Conservation (phyloP, 805 yeast species). For the Helenozyma baotianmanensis region DNA sequence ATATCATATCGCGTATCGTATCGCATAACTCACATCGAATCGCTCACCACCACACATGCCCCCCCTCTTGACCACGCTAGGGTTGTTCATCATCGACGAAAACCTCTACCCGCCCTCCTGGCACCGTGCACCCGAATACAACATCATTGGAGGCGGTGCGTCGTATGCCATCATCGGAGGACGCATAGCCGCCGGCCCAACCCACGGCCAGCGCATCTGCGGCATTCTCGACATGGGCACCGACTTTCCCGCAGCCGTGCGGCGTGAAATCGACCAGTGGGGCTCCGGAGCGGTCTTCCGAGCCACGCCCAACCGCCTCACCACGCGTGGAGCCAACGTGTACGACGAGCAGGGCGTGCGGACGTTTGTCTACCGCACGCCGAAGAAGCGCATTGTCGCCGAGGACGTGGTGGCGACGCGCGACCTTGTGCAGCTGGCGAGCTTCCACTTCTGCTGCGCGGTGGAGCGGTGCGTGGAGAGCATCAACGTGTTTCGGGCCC, state of each 20-base stretch:
- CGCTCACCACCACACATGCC: too few species aligned
- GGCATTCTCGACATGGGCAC: slow-evolving; percentile 77
- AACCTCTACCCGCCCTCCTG: slow-evolving; percentile 51
- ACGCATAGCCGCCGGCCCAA: slow-evolving; percentile 45
- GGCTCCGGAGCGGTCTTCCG: slow-evolving; percentile 56
- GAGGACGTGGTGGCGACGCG: slow-evolving; percentile 45
- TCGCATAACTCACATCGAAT: too few species aligned
- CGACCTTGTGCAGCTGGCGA: slow-evolving; percentile 31
- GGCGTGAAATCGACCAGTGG: slow-evolving; percentile 53
- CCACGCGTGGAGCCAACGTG: slow-evolving; percentile 79
- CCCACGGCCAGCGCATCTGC: slow-evolving; percentile 37
- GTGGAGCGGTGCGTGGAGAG: slow-evolving; percentile 55
- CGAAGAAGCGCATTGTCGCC: slow-evolving; percentile 55
- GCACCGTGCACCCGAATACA: slow-evolving; percentile 28
- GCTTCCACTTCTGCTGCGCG: slow-evolving; percentile 73
- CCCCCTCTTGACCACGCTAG: slow-evolving; percentile 59
- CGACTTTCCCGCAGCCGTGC: slow-evolving; percentile 60
- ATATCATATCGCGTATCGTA: too few species aligned
- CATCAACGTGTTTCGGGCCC: slow-evolving; percentile 27
- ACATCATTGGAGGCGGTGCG: slow-evolving; percentile 89
- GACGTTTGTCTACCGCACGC: slow-evolving; percentile 55
- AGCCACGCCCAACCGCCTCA: slow-evolving; percentile 45
- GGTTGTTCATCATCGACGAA: slow-evolving; percentile 89
- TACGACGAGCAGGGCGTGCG: slow-evolving; percentile 59
- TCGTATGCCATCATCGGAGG: slow-evolving; percentile 77